Evolutionary conservation across 2,329 filamentous ascomycete species (phyloP).

Genomic region (Aureobasidium sp.): DNA sequence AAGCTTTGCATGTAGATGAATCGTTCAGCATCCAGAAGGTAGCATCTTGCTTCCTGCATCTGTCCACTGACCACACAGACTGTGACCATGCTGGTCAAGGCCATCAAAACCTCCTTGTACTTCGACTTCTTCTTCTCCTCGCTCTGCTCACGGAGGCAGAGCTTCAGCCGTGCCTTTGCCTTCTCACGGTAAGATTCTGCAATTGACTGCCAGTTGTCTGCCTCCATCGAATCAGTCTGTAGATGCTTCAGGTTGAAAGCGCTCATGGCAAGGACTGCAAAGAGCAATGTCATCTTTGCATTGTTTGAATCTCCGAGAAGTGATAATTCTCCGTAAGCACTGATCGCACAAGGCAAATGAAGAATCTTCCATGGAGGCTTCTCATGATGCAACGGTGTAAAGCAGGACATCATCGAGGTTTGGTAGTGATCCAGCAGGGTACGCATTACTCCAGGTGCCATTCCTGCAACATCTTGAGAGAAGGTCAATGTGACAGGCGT

Average conservation of each 20-base stretch:
- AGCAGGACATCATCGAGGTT: background rate
- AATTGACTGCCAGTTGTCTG: slow-evolving; percentile 3
- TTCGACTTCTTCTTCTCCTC: slow-evolving; percentile 6
- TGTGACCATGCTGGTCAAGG: slow-evolving; percentile 13
- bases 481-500: slow-evolving; percentile 5
- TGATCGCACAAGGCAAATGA: slow-evolving; percentile 9
- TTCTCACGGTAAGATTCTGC: slow-evolving; percentile 2
- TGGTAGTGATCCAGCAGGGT: slow-evolving; percentile 8
- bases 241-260: slow-evolving; percentile 10
- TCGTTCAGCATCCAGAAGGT: slow-evolving; percentile 33
- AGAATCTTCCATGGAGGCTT: slow-evolving; percentile 12
- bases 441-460: slow-evolving; percentile 1
- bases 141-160: slow-evolving; percentile 7
- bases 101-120: slow-evolving; percentile 15
- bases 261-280: slow-evolving; percentile 11
- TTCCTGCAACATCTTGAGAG: slow-evolving; percentile 6
- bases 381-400: slow-evolving; percentile 4
- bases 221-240: background rate
- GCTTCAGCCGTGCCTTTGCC: slow-evolving; percentile 9
- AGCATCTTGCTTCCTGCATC: slow-evolving; percentile 28
- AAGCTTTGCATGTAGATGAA: slow-evolving; percentile 32
- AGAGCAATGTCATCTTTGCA: slow-evolving; percentile 8
- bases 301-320: slow-evolving; percentile 12
- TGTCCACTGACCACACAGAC: slow-evolving; percentile 21
- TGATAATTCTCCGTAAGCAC: slow-evolving; percentile 4